These are phyloP conservation scores for Cryptococcus maquisensis DNA, from an alignment of 1,284 basidiomycete genomes.

Conservation along the genomic window DNA sequence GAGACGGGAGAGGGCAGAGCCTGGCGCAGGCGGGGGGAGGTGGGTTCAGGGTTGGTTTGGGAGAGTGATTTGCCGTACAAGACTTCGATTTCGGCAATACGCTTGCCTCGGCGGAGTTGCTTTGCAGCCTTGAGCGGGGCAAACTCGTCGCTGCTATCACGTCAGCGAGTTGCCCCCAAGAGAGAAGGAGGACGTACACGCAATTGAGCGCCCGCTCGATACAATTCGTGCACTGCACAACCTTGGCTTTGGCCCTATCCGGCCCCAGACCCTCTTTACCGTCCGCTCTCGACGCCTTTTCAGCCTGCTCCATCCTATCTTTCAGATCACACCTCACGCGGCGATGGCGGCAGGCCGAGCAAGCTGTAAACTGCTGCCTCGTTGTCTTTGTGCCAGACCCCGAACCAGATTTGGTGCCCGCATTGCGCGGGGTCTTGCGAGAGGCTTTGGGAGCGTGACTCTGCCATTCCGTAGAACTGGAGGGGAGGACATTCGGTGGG, in stretches of 20 bases:
- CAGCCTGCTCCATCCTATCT: conserved; percentile 37
- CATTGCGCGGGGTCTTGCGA: neutral
- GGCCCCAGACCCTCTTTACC: conserved; percentile 48
- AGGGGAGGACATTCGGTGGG: neutral
- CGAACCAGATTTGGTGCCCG: neutral
- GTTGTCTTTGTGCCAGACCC: conserved; percentile 48
- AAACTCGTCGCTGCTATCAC: conserved; percentile 64
- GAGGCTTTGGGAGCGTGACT: neutral
- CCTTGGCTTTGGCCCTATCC: conserved; percentile 39
- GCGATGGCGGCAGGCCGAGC: conserved; percentile 82
- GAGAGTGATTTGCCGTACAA: conserved; percentile 36
- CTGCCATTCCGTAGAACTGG: neutral
- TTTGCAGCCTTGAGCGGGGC: conserved; percentile 82
- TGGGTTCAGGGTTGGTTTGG: too few relatives aligned
- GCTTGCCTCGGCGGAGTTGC: conserved; percentile 70
- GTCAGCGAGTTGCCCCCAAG: neutral
- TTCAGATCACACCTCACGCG: conserved; percentile 52
- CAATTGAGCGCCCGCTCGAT: conserved; percentile 78
- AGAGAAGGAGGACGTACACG: conserved; percentile 57
- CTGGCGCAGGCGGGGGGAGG: neutral
- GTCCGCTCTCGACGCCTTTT: conserved; percentile 13
- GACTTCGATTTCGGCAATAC: conserved; percentile 71
- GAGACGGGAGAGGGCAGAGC: conserved; percentile 24
- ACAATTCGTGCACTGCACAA: conserved; percentile 72
- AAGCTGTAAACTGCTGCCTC: conserved; percentile 77